Evolutionary conservation across 2,329 filamentous ascomycete genomes (phyloP).

Genomic region (Magnaporthiopsis incrustans): DNA sequence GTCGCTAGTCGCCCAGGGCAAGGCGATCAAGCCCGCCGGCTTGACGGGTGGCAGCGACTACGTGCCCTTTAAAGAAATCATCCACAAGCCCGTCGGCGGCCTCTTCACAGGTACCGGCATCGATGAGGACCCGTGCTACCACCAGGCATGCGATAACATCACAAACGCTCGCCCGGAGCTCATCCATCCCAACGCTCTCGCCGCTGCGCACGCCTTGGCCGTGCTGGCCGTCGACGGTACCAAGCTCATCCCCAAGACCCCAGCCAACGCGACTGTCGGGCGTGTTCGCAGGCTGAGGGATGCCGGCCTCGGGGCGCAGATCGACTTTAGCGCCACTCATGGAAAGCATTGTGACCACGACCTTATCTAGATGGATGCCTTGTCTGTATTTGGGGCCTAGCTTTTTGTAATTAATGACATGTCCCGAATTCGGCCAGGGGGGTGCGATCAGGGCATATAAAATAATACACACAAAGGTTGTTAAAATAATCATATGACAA

Average conservation of each 20-base stretch:
- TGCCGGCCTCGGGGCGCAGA: neutral
- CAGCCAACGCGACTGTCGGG: constrained; percentile 1
- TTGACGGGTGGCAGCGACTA: constrained; percentile 59
- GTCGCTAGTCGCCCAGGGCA: constrained; percentile 29
- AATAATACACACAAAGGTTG: too few species aligned
- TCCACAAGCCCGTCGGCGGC: constrained; percentile 56
- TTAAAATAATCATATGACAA: too few species aligned
- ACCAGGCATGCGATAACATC: constrained; percentile 33
- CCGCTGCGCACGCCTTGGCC: constrained; percentile 5
- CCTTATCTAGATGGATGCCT: neutral
- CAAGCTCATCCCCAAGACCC: constrained; percentile 4
- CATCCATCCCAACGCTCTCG: constrained; percentile 6
- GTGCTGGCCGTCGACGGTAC: constrained; percentile 3
- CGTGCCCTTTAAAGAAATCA: constrained; percentile 50
- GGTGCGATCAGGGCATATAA: too few species aligned
- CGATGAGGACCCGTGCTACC: constrained; percentile 37
- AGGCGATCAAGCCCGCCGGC: constrained; percentile 38
- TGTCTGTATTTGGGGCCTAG: neutral
- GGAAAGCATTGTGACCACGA: constrained; percentile 6
- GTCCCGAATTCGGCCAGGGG: neutral
- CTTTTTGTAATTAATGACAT: neutral
- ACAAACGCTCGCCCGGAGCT: constrained; percentile 5
- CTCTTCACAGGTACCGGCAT: constrained; percentile 54
- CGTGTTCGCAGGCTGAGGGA: neutral
- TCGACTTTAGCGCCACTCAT: constrained; percentile 4